Evolutionary conservation across 768 basidiomycete species (phyloP).

Genomic region (Boletus eberwhitei): DNA sequence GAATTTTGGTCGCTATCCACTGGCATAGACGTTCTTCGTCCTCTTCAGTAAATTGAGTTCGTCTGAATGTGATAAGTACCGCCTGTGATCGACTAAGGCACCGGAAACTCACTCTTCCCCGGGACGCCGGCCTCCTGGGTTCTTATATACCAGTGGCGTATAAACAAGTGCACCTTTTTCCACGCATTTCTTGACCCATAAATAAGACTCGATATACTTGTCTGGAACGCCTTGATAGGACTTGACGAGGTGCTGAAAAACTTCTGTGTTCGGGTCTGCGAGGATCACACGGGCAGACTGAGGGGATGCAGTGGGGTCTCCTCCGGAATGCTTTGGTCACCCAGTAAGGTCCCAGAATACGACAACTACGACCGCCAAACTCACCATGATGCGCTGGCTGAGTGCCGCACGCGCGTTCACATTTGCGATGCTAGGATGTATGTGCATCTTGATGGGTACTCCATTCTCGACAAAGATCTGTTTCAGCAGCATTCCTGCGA

Average conservation of each 20-base stretch:
- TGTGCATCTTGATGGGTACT: conserved; percentile 68
- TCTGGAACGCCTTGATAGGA: conserved; percentile 64
- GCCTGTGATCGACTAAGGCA: background rate
- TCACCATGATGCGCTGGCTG: conserved; percentile 68
- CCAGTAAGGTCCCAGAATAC: background rate
- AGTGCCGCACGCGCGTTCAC: conserved; percentile 66
- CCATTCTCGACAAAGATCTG: conserved; percentile 74
- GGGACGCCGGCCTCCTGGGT: conserved; percentile 75
- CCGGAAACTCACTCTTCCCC: conserved; percentile 66
- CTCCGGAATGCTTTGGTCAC: conserved; percentile 68
- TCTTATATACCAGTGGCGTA: conserved; percentile 79
- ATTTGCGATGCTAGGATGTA: conserved; percentile 78
- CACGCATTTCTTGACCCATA: conserved; percentile 84
- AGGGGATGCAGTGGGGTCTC: conserved; percentile 67
- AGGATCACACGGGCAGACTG: conserved; percentile 73
- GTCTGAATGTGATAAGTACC: conserved; percentile 37
- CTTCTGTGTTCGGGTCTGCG: conserved; percentile 75
- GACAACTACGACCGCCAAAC: conserved; percentile 8
- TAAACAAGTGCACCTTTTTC: conserved; percentile 62
- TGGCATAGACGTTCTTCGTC: conserved; percentile 72
- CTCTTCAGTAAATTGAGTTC: conserved; percentile 73
- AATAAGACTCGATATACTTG: conserved; percentile 76
- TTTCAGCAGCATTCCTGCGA: conserved; percentile 67
- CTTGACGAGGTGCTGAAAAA: conserved; percentile 71
- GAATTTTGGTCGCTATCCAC: conserved; percentile 83